Base-by-base conservation (phyloP, 129 eudicot species). In the Saposhnikovia divaricata region DNA sequence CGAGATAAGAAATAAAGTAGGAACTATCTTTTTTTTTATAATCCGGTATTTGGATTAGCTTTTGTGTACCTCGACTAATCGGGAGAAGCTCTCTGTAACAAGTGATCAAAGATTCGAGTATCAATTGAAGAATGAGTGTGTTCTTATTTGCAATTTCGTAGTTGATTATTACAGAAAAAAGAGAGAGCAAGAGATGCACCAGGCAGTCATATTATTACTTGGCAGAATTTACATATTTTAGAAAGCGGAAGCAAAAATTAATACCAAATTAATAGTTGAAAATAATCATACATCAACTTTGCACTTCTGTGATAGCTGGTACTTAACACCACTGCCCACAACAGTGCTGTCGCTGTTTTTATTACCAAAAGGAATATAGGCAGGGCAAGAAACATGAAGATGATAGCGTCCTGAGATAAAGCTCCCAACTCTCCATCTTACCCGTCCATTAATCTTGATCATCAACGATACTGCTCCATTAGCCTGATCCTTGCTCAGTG, bases 401-500 rank as follows among this genome's bases (percentile, higher is more conserved):
- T 88, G 97, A 53, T 89, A 91, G 15, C 78, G 70, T 21, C 95
- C 87, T 23, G 95, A 68, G 44, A 84, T 79, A 34, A 89, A 79
- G 44, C 88, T 61, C 2, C 98, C 97, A 9, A 91, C 97, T 79
- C 73, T 87, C 86, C 87, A 93, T 73, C 87, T 91, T 12, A 91
- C 85, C 23, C 93, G 91, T 78, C 98, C 98, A 74, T 88, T 88
- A 9, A 93, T 84, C 79, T 88, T 93, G 86, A 93, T 75, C 72
- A 63, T 74, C 10, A 93, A 53, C 10, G 19, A 39, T 3, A 93
- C 78, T n/a, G 87, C 86, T 7, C 98, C 97, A 38, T 81, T 80
- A 0, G 84, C 23, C 70, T 88, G 88, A 45, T 89, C 97, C 48
- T 87, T 87, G 45, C 63, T 11, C 14, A 93, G 83, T 2, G 90